Evolutionary conservation across 2,329 filamentous ascomycete genomes (phyloP), one percentile per base, ranked within the genome.

Genomic region (Pseudogymnoascus sp.): DNA sequence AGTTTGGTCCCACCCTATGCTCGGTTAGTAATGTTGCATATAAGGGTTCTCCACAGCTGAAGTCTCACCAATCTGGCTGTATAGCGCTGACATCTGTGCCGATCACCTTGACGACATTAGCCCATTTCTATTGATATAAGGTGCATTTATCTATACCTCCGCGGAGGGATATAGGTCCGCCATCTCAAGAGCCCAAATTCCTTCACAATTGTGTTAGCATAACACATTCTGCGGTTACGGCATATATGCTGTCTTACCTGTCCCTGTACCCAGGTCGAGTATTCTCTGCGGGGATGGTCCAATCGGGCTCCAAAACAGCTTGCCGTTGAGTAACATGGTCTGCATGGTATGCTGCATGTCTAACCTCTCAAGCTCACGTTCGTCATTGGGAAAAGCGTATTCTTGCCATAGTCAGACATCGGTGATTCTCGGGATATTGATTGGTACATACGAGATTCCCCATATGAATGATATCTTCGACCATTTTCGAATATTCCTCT

Each of bases 401-500:
- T 77, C 68, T 2, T 78, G 45, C 23, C 23, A 29, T 16, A 16
- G 45, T 54, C 4, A 54, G 45, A 54, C 23, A 10, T 16, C 14
- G 23, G 21, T 29, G 45, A 29, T 54, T 26, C 23, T 54, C 14
- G 23, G 23, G n/a, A 29, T 31, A 54, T 54, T 29, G 16, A 54
- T 29, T 54, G 14, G 4, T 54, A 16, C 45, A 31, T 31, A 54
- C 45, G 45, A 5, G 45, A 54, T 79, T 57, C 77, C 74, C 23
- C 77, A 75, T 66, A 11, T 76, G 70, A 10, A 76, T 81, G 79
- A 61, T 80, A 81, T 1, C 78, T 73, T 0, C 78, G 73, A 2
- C 78, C 78, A 47, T 80, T 79, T 63, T 80, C 78, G 66, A 77
- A 79, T 34, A 75, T 71, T 66, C 79, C 80, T 51, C 78, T 68